These are phyloP conservation scores for Sequoiadendron giganteum DNA, from an alignment of 75 land plant species.

Conservation along the genomic window DNA sequence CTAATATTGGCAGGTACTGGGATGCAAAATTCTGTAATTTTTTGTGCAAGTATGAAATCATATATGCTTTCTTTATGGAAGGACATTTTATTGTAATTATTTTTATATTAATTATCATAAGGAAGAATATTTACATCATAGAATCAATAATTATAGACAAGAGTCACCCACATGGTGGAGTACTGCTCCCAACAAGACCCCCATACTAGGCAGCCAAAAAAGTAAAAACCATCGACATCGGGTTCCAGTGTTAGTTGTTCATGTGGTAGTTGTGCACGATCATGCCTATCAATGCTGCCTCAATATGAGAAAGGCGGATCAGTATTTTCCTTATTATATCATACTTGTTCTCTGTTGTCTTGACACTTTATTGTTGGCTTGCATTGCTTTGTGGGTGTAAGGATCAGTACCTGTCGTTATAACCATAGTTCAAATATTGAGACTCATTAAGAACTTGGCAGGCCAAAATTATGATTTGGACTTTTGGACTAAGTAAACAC, in stretches of 20 bases:
- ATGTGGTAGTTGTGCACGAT: too few relatives aligned
- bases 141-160: neutral
- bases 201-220: neutral
- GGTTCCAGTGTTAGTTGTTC: neutral
- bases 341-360: neutral
- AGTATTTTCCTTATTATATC: neutral
- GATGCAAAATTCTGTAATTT: neutral
- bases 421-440: too few relatives aligned
- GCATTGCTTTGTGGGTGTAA: neutral
- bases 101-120: neutral
- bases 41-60: neutral
- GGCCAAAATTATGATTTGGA: too few relatives aligned
- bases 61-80: too few relatives aligned
- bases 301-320: neutral
- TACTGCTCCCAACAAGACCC: neutral
- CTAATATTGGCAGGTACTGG: constrained; percentile 86
- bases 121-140: neutral
- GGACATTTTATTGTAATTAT: neutral
- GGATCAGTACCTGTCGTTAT: neutral
- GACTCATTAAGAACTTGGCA: too few relatives aligned
- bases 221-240: neutral
- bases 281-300: neutral
- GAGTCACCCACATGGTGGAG: neutral
- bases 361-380: neutral
- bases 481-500: too few relatives aligned